These are phyloP conservation scores for Daedaleopsis sinensis DNA, from an alignment of 768 basidiomycete genomes.

Conservation along the genomic window DNA sequence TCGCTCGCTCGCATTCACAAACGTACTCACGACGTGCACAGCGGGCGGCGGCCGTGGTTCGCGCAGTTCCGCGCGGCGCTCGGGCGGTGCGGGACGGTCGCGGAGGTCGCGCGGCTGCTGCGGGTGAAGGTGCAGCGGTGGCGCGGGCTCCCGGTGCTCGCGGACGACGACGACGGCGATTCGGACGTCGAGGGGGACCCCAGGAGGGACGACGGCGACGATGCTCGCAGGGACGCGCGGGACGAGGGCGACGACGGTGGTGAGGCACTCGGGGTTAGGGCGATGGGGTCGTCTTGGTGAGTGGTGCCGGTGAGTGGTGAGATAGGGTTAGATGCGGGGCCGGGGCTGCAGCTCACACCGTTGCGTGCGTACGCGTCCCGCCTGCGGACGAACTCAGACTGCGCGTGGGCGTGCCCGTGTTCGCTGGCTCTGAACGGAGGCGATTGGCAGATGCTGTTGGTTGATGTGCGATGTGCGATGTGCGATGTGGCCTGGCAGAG, in stretches of 20 bases:
- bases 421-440: too few species aligned
- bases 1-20: too few species aligned
- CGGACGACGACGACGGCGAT: background rate
- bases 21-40: conserved; percentile 1
- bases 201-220: background rate
- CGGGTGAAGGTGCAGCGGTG: conserved; percentile 27
- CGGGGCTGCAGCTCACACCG: too few species aligned
- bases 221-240: background rate
- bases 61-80: conserved; percentile 28
- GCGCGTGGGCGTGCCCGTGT: too few species aligned
- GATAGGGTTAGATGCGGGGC: too few species aligned
- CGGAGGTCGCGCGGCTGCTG: conserved; percentile 27
- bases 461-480: too few species aligned
- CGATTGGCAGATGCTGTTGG: too few species aligned
- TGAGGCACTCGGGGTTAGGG: background rate
- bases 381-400: too few species aligned
- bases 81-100: conserved; percentile 21
- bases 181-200: background rate
- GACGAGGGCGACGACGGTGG: background rate
- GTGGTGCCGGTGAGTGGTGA: too few species aligned
- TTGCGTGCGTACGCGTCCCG: too few species aligned
- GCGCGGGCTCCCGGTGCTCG: conserved; percentile 22
- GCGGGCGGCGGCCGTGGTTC: conserved; percentile 32
- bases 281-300: background rate
- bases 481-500: too few species aligned